Evolutionary conservation across 768 basidiomycete genomes (phyloP).

Genomic region (Amanita subjunquillea): DNA sequence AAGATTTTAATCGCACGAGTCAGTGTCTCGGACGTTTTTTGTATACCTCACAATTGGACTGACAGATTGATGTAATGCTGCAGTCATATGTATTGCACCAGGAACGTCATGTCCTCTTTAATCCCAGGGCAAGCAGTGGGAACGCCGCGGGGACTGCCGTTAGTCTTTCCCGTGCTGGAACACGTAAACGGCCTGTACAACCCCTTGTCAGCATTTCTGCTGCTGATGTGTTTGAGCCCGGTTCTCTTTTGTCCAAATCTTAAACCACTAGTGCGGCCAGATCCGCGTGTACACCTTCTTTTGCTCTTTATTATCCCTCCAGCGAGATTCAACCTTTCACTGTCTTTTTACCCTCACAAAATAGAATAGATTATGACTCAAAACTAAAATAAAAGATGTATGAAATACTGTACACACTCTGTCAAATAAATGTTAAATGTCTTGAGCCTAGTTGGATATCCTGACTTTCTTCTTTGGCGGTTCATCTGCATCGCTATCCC

Average conservation of each 20-base stretch:
- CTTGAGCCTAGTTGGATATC: slow-evolving; percentile 28
- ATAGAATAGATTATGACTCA: background rate
- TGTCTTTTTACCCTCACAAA: background rate
- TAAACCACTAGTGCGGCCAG: background rate
- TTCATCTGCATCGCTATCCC: slow-evolving; percentile 28
- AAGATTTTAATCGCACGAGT: slow-evolving; percentile 76
- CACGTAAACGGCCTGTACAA: slow-evolving; percentile 23
- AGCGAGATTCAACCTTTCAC: background rate
- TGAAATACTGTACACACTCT: background rate
- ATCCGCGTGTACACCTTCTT: background rate
- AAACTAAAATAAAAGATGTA: background rate
- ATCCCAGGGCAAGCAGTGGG: slow-evolving; percentile 22
- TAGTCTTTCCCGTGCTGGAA: slow-evolving; percentile 27
- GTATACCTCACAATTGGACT: background rate
- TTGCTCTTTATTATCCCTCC: background rate
- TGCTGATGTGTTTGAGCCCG: slow-evolving; percentile 57
- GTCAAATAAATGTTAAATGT: background rate
- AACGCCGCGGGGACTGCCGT: slow-evolving; percentile 13
- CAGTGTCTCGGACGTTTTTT: slow-evolving; percentile 18
- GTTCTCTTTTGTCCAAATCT: slow-evolving; percentile 54
- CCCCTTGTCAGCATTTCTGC: slow-evolving; percentile 36
- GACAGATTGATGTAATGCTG: slow-evolving; percentile 6
- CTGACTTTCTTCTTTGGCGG: slow-evolving; percentile 75
- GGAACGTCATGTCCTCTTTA: slow-evolving; percentile 62
- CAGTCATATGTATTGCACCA: slow-evolving; percentile 81